Conservation (phyloP, 345 rosid species). For the Capsella bursapastoris region DNA sequence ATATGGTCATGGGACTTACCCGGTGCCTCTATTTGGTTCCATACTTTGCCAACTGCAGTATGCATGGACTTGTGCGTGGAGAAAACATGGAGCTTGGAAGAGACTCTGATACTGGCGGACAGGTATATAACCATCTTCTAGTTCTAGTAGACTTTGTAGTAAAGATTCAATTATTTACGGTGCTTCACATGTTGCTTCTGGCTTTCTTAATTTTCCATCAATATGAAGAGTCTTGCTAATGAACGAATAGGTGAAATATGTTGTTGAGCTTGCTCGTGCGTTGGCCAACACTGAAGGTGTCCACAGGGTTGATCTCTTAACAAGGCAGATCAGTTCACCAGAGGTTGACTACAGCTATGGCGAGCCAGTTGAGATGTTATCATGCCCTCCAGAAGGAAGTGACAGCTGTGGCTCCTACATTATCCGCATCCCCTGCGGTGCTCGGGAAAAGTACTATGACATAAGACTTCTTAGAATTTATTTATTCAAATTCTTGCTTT, state of each 20-base stretch:
- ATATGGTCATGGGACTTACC: conserved; percentile 23
- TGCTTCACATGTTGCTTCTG: background rate
- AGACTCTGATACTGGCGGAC: conserved; percentile 99
- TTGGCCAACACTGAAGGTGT: conserved; percentile 95
- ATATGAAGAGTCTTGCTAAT: conserved; percentile 19
- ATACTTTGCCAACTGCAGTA: conserved; percentile 50
- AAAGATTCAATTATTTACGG: background rate
- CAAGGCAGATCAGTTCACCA: conserved; percentile 82
- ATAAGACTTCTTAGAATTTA: conserved; percentile 48
- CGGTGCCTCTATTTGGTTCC: background rate
- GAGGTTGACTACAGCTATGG: conserved; percentile 99
- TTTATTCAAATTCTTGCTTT: background rate
- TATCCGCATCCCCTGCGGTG: conserved; percentile 91
- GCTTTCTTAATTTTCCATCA: conserved; percentile 8
- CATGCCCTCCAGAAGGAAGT: conserved; percentile 64
- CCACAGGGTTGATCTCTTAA: conserved; percentile 92
- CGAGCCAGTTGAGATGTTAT: conserved; percentile 88
- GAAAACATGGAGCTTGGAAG: conserved; percentile 99
- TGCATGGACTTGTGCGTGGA: conserved; percentile 97
- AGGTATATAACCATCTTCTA: conserved; percentile 54
- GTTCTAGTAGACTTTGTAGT: conserved; percentile 6
- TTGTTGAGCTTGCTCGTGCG: conserved; percentile 94
- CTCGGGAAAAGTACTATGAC: conserved; percentile 77
- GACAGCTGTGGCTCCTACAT: conserved; percentile 86
- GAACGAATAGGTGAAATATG: conserved; percentile 80